A percentile compares a stretch with the other conserved stretches of the same genome.
These are phyloP conservation scores for Sordariomycetes sp. DNA, from an alignment of 2,329 filamentous ascomycete species.

Conservation along the genomic window DNA sequence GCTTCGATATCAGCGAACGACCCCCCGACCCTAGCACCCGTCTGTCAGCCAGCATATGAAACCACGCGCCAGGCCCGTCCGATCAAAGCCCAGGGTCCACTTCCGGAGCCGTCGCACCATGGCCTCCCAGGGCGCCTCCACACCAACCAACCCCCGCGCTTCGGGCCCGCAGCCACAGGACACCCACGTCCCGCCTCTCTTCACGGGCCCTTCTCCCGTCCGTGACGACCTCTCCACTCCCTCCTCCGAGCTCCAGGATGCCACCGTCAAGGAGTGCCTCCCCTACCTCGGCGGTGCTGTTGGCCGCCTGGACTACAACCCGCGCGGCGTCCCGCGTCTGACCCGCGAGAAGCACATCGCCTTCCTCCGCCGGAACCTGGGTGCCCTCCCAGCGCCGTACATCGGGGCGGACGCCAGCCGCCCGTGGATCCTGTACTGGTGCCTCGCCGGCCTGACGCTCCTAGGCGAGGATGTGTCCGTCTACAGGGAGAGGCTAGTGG, in stretches of 20 bases:
- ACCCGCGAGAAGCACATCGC: slow-evolving; percentile 48
- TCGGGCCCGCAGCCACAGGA: neutral
- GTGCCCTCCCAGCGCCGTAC: slow-evolving; percentile 57
- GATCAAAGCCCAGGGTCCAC: slow-evolving; percentile 1
- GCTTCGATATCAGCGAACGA: neutral
- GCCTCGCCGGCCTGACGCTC: slow-evolving; percentile 60
- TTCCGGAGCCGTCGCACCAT: slow-evolving; percentile 3
- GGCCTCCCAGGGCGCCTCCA: neutral
- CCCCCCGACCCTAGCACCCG: neutral
- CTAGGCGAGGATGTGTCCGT: slow-evolving; percentile 63
- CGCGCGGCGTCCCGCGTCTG: slow-evolving; percentile 64
- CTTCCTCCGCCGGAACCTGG: slow-evolving; percentile 51
- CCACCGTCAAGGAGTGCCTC: slow-evolving; percentile 58
- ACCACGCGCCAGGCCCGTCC: neutral
- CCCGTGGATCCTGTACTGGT: slow-evolving; percentile 95
- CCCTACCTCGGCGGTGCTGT: slow-evolving; percentile 52
- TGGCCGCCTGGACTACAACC: slow-evolving; percentile 48
- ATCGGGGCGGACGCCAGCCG: slow-evolving; percentile 73
- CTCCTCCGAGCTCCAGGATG: slow-evolving; percentile 57
- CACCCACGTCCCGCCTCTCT: slow-evolving; percentile 39
- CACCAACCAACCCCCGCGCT: neutral
- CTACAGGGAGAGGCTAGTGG: slow-evolving; percentile 59
- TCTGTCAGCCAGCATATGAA: neutral
- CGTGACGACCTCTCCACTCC: slow-evolving; percentile 55
- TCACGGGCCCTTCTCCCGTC: slow-evolving; percentile 49